Percentiles rank a stretch among this genome's conserved stretches.
Conservation (phyloP, 129 eudicot species). For the Oenanthe sinensis region DNA sequence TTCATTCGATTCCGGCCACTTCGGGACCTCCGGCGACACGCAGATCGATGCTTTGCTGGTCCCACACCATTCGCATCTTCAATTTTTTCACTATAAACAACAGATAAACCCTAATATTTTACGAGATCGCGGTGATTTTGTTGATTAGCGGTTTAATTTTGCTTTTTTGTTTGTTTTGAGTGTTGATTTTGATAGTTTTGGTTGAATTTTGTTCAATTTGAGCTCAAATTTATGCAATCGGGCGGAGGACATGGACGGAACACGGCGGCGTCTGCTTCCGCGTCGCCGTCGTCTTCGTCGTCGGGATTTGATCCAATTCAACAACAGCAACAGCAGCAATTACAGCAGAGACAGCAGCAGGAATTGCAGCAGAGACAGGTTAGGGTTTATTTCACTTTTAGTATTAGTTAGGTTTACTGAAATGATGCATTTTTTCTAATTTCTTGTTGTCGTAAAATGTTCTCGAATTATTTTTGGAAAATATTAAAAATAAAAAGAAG, state of each 20-base stretch:
- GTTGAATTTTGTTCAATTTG: neutral
- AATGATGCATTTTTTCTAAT: neutral
- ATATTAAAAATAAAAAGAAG: no score
- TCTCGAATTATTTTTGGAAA: no score
- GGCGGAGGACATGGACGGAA: conserved; percentile 59
- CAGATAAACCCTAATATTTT: neutral
- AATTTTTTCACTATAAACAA: neutral
- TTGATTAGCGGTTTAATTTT: conserved; percentile 5
- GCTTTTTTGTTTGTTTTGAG: neutral
- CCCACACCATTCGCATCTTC: conserved; percentile 1
- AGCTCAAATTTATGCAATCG: conserved; percentile 51
- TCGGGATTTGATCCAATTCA: conserved; percentile 65
- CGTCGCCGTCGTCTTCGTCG: conserved; percentile 78
- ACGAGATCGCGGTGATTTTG: conserved; percentile 11
- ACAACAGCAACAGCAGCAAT: conserved; percentile 48
- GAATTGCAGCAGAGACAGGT: conserved; percentile 72
- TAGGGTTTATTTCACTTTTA: conserved; percentile 22
- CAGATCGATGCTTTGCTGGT: conserved; percentile 5
- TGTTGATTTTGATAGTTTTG: neutral
- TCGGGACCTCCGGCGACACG: conserved; percentile 9
- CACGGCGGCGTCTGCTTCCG: conserved; percentile 52
- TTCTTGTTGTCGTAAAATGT: neutral
- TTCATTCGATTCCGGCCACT: conserved; percentile 13
- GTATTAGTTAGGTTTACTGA: neutral
- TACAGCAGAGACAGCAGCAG: conserved; percentile 61